phyloP scores from a whole-genome alignment of 495 filamentous ascomycete species.

The Neurospora terricola region DNA sequence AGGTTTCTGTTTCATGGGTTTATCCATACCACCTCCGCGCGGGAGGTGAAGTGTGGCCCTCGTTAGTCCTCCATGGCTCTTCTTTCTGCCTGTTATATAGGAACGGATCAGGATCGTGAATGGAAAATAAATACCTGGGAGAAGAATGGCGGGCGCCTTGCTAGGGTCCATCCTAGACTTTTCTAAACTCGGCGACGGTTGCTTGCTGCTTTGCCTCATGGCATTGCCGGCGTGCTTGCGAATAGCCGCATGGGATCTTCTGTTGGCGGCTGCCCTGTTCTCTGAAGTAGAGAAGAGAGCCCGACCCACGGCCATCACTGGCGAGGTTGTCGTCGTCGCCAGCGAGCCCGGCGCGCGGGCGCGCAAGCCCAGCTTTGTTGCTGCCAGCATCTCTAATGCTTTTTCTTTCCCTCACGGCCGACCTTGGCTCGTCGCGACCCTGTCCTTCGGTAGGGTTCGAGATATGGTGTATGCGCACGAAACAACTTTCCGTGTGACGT shows the following conservation, averaged over 20 bases:
- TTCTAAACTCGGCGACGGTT: background rate
- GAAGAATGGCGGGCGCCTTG: background rate
- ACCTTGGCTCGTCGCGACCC: background rate
- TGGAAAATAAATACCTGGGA: background rate
- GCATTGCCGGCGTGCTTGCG: background rate
- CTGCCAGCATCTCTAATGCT: background rate
- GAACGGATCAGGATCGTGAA: background rate
- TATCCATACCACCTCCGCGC: background rate
- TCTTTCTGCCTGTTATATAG: background rate
- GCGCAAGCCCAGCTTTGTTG: conserved; percentile 3
- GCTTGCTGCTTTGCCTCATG: background rate
- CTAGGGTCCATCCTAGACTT: background rate
- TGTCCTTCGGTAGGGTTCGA: background rate
- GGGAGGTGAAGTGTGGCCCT: background rate
- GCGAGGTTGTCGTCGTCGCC: background rate
- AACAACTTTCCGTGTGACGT: background rate
- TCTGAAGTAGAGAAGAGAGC: background rate
- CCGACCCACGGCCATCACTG: background rate
- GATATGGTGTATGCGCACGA: background rate
- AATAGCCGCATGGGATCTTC: background rate
- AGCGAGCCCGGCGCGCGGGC: conserved; percentile 3
- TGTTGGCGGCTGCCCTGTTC: background rate
- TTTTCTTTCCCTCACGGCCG: background rate
- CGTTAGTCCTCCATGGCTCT: background rate
- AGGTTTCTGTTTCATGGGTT: conserved; percentile 11